Conservation (phyloP, 2,329 filamentous ascomycete genomes). For the Arthrobotrys megalospora region DNA sequence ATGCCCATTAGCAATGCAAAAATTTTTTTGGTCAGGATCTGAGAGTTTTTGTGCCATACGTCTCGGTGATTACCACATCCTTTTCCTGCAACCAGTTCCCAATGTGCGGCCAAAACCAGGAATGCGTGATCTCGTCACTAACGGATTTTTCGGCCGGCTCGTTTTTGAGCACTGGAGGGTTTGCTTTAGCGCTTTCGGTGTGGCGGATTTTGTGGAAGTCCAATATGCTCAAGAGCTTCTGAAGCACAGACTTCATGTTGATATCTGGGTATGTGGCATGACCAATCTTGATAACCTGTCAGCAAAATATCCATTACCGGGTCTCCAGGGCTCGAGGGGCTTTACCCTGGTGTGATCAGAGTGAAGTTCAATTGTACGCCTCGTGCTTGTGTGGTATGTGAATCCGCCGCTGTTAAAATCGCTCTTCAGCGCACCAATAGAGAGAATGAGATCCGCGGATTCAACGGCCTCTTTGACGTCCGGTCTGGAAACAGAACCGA, state of each 20-base stretch:
- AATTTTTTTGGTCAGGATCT: too few relatives aligned
- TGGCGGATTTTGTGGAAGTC: constrained; percentile 56
- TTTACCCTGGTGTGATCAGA: constrained; percentile 76
- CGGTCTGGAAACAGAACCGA: constrained; percentile 80
- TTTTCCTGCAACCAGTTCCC: constrained; percentile 79
- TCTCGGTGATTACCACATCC: constrained; percentile 88
- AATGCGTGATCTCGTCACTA: constrained; percentile 75
- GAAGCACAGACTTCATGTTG: constrained; percentile 82
- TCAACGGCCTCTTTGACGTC: constrained; percentile 77
- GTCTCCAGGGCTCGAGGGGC: not conserved
- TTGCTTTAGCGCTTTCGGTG: constrained; percentile 51
- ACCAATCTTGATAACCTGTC: constrained; percentile 69
- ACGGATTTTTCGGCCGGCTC: constrained; percentile 67
- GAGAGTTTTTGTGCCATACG: constrained; percentile 66
- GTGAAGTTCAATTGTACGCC: constrained; percentile 86
- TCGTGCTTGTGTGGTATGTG: constrained; percentile 81
- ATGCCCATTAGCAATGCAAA: constrained; percentile 9
- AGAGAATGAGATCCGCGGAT: constrained; percentile 78
- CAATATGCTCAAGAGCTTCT: constrained; percentile 71
- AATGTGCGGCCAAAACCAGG: constrained; percentile 83
- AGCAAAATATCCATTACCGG: not conserved
- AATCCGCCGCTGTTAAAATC: constrained; percentile 89
- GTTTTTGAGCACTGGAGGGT: constrained; percentile 70
- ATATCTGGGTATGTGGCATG: constrained; percentile 85
- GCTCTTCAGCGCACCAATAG: constrained; percentile 79